Evolutionary conservation across 352 stramenopile genomes (phyloP).

Genomic region (Aphanomyces stellatus): DNA sequence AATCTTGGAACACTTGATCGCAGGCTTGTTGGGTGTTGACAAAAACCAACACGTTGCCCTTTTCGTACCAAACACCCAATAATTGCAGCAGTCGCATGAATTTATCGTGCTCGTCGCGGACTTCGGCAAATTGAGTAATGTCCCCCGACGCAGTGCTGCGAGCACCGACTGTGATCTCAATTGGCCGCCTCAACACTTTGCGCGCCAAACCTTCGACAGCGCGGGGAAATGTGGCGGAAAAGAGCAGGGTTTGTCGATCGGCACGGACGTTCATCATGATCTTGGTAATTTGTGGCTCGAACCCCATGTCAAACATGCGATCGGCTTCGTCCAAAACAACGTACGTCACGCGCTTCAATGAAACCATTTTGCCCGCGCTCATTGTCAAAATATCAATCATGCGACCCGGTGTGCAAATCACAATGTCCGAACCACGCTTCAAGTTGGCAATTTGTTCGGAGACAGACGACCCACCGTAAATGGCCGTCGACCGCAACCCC

Average conservation of each 20-base stretch:
- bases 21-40: conserved; percentile 98
- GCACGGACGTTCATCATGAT: conserved; percentile 90
- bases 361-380: conserved; percentile 95
- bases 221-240: conserved; percentile 97
- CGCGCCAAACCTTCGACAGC: conserved; percentile 84
- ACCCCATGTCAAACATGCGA: conserved; percentile 99
- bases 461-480: conserved; percentile 93
- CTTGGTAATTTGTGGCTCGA: conserved; percentile 98
- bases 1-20: conserved; percentile 95
- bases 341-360: conserved; percentile 94
- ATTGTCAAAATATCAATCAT: conserved; percentile 99
- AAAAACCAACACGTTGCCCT: conserved; percentile 98
- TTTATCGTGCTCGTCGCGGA: conserved; percentile 98
- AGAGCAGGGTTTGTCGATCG: conserved; percentile 92
- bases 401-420: conserved; percentile 96
- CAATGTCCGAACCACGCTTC: conserved; percentile 96
- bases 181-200: conserved; percentile 88
- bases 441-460: conserved; percentile 98
- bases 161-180: conserved; percentile 96
- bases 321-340: conserved; percentile 99
- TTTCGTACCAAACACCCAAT: conserved; percentile 94
- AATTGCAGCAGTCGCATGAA: conserved; percentile 97
- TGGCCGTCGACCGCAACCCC: conserved; percentile 87
- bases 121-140: conserved; percentile 97
- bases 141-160: conserved; percentile 93